phyloP scores from a whole-genome alignment of 2,329 filamentous ascomycete species.

The Pyrenophora graminea region DNA sequence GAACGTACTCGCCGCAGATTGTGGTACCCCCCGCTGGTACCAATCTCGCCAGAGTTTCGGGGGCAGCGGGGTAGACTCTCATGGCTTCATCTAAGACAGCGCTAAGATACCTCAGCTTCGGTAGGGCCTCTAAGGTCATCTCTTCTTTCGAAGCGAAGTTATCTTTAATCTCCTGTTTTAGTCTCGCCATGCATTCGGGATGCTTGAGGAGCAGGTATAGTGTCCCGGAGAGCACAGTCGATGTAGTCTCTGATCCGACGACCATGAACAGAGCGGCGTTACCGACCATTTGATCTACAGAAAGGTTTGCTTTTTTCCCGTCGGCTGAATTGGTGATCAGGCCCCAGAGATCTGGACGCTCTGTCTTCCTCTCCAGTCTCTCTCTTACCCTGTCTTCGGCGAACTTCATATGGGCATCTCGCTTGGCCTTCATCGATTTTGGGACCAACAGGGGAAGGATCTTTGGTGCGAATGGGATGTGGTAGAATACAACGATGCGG shows the following conservation, averaged over 20 bases:
- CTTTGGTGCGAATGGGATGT: constrained; percentile 5
- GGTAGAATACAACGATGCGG: constrained; percentile 8
- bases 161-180: constrained; percentile 1
- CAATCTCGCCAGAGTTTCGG: constrained; percentile 8
- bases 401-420: constrained; percentile 7
- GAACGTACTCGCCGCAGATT: constrained; percentile 5
- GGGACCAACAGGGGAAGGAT: constrained; percentile 7
- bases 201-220: neutral
- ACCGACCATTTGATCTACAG: constrained; percentile 4
- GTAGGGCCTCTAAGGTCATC: constrained; percentile 5
- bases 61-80: constrained; percentile 8
- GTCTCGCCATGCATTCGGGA: neutral
- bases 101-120: constrained; percentile 5
- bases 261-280: constrained; percentile 9
- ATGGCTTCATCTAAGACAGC: constrained; percentile 10
- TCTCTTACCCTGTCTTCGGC: constrained; percentile 6
- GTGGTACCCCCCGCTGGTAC: constrained; percentile 2
- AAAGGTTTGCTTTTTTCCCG: constrained; percentile 6
- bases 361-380: constrained; percentile 1
- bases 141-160: constrained; percentile 5
- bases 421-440: constrained; percentile 8
- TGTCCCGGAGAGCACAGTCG: constrained; percentile 1
- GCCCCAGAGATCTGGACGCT: constrained; percentile 6
- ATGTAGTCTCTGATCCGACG: constrained; percentile 9
- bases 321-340: constrained; percentile 1